Evolutionary conservation across 1,284 basidiomycete species (phyloP), one percentile per base, ranked within the genome.

Genomic region (Rhodofomes roseus): DNA sequence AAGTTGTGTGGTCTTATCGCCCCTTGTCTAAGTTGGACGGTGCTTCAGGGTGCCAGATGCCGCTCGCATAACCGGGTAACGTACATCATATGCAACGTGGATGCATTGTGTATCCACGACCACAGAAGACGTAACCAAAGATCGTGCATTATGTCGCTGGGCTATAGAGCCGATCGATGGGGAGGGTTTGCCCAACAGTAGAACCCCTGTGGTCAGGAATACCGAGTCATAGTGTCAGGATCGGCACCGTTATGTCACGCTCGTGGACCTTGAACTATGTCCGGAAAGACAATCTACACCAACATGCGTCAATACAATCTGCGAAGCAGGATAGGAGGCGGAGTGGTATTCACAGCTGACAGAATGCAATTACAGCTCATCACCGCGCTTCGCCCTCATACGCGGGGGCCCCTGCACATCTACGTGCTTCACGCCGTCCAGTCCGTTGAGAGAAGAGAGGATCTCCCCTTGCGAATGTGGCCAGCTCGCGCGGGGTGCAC

Each of bases 361-460:
- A 11, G 31, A 34, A 11, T n/a, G 27, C 29, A 25, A 11, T 20
- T 56, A 60, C 14, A 60, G 43, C n/a, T 60, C 59, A 23, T 67
- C 68, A 4, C 58, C 63, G 16, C 71, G 60, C 62, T 71, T 70
- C 18, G 61, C 55, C 52, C 71, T 64, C 54, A 50, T 36, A 48
- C 60, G 59, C 25, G 66, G 70, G 11, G 58, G 55, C 25, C 64
- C 65, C 59, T 71, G 70, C 29, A 72, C 64, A n/a, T 72, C 70
- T 1, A 73, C 68, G 23, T 66, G 60, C 48, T 58, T 58, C 3
- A 73, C 70, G 4, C 70, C 71, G 3, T 65, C 62, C 12, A 70
- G 55, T 18, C 55, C 59, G 48, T 67, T 68, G 55, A 73, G 48
- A 0, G 60, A 57, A 9, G 56, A 53, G 14, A 71, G 39, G 7